Evolutionary conservation across 1,284 basidiomycete genomes (phyloP), one percentile per base, ranked within the genome.

Genomic region (Moesziomyces sp.): DNA sequence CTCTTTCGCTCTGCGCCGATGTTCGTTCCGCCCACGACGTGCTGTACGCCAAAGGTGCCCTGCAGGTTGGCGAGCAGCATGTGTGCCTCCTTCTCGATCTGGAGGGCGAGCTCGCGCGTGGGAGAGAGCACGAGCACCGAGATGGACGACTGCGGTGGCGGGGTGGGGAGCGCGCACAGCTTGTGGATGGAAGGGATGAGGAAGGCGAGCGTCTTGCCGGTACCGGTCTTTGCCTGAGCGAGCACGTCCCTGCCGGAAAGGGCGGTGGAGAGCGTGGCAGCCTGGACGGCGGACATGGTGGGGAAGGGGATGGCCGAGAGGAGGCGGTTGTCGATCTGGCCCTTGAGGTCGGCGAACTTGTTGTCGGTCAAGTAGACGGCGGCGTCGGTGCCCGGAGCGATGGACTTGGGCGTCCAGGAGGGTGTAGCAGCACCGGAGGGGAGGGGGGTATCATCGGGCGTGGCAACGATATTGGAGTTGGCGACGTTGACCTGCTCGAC

Each of bases 171-270:
- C 5, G 54, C 43, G 44, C 72, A 72, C 30, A 87, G 74, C 14
- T 77, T 78, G 68, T 96, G 92, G 66, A 97, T 88, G 13, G 92
- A 92, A 5, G 94, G 94, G 6, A 97, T 88, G 54, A 97, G 89
- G 87, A 96, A 97, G 0, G 90, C 93, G 38, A 95, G 86, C 0
- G 94, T 97, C 86, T 97, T 97, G 52, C 94, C 94, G 0, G 94
- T 95, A 46, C 94, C 93, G 0, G 94, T 96, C 84, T 91, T 92
- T n/a, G 94, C 93, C 79, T 91, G 90, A 21, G 93, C 92, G 40
- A 94, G 72, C 5, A 87, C 80, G 55, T 87, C 87, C 35, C 79
- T 76, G 44, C 85, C 84, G 0, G 78, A 75, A 4, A 87, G 73
- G 42, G 86, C 85, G 7, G 84, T 74, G n/a, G 85, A 84, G 18